Base-by-base conservation (phyloP, 495 filamentous ascomycete genomes). In the Clavariopsis aquatica region DNA sequence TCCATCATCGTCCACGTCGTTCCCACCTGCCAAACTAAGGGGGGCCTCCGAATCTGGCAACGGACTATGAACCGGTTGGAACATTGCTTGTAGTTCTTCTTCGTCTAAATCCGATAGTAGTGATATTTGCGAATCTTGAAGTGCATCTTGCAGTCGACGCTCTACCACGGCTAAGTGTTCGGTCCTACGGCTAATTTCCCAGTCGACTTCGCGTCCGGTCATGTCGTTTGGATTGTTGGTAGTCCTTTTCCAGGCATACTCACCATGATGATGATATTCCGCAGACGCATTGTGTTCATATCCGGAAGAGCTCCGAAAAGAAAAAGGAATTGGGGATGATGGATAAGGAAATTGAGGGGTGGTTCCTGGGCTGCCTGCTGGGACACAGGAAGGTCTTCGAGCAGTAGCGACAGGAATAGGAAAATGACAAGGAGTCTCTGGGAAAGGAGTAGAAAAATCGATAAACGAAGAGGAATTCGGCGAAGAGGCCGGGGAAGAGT, bases 231-330 rank as follows among this genome's bases (percentile, higher is more conserved):
- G 20, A 19, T 41, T 13, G 12, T 38, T 36, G 24, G 27, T 49
- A 20, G 34, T 54, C 61, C 56, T 47, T 57, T n/a, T 24, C 27
- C 52, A 47, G 34, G 43, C 59, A 81, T 83, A 87, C 84, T 82
- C 78, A 87, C 84, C 81, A 70, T 79, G 84, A 87, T 82, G 83
- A 85, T 83, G 76, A 76, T 78, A n/a, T n/a, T n/a, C 70, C 73
- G 60, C 24, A 43, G 70, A 65, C 57, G 59, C 59, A 58, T 66
- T 34, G 13, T 47, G 23, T 15, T 29, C 17, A 65, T 75, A 69
- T 54, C 60, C 53, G 46, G 19, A 47, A 64, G 69, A 12, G 22
- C 57, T 1, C 36, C 19, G 62, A 58, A 74, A 69, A 59, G 79
- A 78, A 71, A 75, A 76, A 70, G 79, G 74, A 31, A 79, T 76